Conservation (phyloP, 352 stramenopile species). For the Pythium brassicae region DNA sequence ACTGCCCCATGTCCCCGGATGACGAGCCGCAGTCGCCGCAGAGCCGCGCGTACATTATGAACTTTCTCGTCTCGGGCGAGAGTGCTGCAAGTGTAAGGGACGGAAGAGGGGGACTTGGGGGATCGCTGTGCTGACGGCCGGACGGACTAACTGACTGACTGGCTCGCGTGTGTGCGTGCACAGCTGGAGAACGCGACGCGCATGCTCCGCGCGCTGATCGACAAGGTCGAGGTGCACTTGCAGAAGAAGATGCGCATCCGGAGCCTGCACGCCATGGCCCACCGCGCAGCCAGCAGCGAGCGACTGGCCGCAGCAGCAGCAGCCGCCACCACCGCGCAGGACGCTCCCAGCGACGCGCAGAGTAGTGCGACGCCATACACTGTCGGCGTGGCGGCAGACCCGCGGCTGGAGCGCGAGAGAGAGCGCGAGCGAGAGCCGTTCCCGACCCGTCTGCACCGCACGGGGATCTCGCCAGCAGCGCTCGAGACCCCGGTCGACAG, state of each 20-base stretch:
- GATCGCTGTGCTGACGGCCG: no score
- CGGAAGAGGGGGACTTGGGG: neutral
- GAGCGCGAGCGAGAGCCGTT: neutral
- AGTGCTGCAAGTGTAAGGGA: slow-evolving; percentile 25
- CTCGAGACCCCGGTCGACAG: slow-evolving; percentile 7
- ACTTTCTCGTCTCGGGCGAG: slow-evolving; percentile 52
- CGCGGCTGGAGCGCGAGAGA: neutral
- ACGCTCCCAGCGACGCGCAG: no score
- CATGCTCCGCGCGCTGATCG: slow-evolving; percentile 37
- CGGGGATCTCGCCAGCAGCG: slow-evolving; percentile 1
- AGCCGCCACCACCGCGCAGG: no score
- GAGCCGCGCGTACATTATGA: slow-evolving; percentile 38
- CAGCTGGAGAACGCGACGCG: slow-evolving; percentile 41
- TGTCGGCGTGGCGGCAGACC: neutral
- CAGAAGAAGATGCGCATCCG: slow-evolving; percentile 35
- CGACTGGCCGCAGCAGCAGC: neutral
- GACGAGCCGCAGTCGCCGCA: slow-evolving; percentile 31
- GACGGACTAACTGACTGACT: neutral
- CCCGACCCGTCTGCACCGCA: neutral
- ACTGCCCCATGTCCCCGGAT: slow-evolving; percentile 51
- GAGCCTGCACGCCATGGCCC: slow-evolving; percentile 2
- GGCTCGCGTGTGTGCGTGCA: neutral
- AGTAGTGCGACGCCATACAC: neutral
- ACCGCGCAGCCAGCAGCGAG: neutral
- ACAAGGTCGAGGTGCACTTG: slow-evolving; percentile 45